Conservation (phyloP, 2,329 filamentous ascomycete genomes). For the Scytalidium lignicola region DNA sequence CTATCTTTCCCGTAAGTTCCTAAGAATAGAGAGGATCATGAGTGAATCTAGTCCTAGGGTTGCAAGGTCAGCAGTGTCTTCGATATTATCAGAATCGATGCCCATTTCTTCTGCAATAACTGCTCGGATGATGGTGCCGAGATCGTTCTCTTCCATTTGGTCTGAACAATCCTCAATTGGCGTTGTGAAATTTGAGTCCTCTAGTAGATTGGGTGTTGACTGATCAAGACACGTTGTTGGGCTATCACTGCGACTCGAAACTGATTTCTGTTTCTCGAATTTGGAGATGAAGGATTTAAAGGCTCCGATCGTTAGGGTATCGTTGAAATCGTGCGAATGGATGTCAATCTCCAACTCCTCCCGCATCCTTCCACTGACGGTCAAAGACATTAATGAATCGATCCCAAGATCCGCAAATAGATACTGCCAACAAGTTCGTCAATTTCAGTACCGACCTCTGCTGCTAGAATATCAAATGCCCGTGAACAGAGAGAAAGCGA, state of each 20-base stretch:
- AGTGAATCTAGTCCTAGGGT: conserved; percentile 55
- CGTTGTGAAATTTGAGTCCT: conserved; percentile 48
- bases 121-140: conserved; percentile 52
- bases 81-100: conserved; percentile 55
- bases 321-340: conserved; percentile 18
- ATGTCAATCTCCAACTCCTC: conserved; percentile 54
- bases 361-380: conserved; percentile 50
- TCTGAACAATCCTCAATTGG: conserved; percentile 37
- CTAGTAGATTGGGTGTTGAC: conserved; percentile 37
- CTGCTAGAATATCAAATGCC: conserved; percentile 49
- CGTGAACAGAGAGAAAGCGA: conserved; percentile 39
- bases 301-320: conserved; percentile 47
- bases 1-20: conserved; percentile 50
- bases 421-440: conserved; percentile 53
- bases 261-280: conserved; percentile 26
- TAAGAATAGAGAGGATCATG: conserved; percentile 51
- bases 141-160: conserved; percentile 37
- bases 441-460: conserved; percentile 49
- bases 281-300: conserved; percentile 42
- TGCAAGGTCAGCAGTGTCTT: conserved; percentile 47
- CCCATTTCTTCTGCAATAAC: conserved; percentile 69
- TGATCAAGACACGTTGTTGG: conserved; percentile 6
- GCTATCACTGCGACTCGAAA: too few species aligned
- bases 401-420: conserved; percentile 51
- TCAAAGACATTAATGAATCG: conserved; percentile 57